Conservation (phyloP, 169 alveolate species). For the Plasmodium inui region DNA sequence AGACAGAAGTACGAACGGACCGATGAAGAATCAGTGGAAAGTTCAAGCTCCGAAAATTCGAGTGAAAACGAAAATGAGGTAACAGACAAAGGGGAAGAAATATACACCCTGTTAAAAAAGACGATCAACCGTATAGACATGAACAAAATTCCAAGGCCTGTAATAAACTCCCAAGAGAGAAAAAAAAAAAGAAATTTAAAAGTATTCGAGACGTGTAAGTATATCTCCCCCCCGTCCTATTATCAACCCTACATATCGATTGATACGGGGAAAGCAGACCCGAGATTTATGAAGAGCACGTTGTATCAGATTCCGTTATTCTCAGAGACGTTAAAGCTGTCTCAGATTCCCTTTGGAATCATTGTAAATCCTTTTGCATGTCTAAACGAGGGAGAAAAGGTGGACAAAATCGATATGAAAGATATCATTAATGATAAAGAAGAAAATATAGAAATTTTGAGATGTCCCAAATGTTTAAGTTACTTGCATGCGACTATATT, state of each 20-base stretch:
- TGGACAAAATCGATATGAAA: conserved; percentile 78
- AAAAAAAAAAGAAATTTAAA: conserved; percentile 38
- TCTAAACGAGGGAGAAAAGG: conserved; percentile 67
- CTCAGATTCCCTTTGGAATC: conserved; percentile 81
- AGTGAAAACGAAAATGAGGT: conserved; percentile 47
- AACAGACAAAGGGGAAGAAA: conserved; percentile 55
- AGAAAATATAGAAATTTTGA: conserved; percentile 76
- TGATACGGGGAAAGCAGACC: conserved; percentile 79
- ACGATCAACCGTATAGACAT: conserved; percentile 63
- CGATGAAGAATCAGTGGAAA: conserved; percentile 41
- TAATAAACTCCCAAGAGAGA: conserved; percentile 39
- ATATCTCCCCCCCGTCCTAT: conserved; percentile 68
- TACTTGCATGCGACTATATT: conserved; percentile 81
- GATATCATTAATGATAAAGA: conserved; percentile 77
- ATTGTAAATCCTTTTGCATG: conserved; percentile 85
- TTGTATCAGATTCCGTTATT: conserved; percentile 78
- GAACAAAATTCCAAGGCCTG: conserved; percentile 67
- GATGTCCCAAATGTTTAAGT: conserved; percentile 83
- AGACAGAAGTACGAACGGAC: neutral
- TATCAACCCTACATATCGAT: conserved; percentile 69
- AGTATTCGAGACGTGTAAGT: conserved; percentile 66
- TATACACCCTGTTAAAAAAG: conserved; percentile 54
- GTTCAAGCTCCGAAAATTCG: conserved; percentile 50
- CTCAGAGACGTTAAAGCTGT: conserved; percentile 78
- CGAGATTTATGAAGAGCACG: conserved; percentile 78